Evolutionary conservation across 2,329 filamentous ascomycete genomes (phyloP).

Genomic region (Ophiostoma ulmi): DNA sequence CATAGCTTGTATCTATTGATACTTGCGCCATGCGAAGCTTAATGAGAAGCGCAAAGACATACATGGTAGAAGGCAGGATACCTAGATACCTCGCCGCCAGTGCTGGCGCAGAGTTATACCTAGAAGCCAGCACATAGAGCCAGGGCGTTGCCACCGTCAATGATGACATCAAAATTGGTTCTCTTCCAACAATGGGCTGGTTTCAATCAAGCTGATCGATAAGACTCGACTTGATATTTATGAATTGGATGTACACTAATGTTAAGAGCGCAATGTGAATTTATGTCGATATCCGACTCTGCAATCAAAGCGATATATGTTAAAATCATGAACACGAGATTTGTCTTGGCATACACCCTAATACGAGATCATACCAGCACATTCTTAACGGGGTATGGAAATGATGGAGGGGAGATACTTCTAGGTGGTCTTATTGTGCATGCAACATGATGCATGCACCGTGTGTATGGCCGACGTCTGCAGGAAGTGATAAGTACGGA

Average conservation of each 20-base stretch:
- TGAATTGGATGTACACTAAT: not conserved
- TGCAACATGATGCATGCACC: not conserved
- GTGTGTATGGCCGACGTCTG: not conserved
- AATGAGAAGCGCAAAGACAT: not conserved
- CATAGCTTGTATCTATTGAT: not conserved
- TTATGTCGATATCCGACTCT: not conserved
- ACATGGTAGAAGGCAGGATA: not conserved
- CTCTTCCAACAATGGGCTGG: not conserved
- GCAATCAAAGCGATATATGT: not conserved
- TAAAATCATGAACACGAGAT: conserved; percentile 15
- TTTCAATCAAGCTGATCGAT: not conserved
- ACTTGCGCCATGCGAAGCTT: not conserved
- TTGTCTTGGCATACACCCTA: conserved; percentile 17
- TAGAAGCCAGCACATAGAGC: not conserved
- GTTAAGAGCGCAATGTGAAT: not conserved
- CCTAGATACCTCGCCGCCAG: not conserved
- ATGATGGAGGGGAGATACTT: not conserved
- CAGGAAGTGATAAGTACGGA: not conserved
- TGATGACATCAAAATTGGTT: not conserved
- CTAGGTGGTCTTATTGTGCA: not conserved
- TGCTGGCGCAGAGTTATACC: not conserved
- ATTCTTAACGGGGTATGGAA: not conserved
- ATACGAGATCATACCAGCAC: conserved; percentile 8
- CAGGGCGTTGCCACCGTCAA: not conserved
- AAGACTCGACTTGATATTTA: not conserved